Conservation (phyloP, 225 moss, liverwort and hornwort genomes). For the Asterella californica region DNA sequence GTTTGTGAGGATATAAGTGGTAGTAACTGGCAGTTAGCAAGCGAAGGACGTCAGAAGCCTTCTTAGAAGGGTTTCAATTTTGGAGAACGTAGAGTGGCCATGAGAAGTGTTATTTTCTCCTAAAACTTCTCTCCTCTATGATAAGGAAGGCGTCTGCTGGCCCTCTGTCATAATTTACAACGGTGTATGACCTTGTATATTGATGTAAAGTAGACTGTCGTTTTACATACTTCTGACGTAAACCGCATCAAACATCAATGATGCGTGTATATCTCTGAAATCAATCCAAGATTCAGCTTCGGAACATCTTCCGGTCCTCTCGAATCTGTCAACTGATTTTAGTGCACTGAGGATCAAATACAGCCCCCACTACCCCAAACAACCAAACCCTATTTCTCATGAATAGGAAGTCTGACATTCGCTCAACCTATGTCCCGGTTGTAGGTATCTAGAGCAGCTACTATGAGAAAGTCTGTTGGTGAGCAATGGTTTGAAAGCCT, state of each 20-base stretch:
- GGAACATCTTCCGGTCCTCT: too few species aligned
- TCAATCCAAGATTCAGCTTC: not conserved
- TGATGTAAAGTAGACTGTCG: conserved; percentile 13
- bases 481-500: too few species aligned
- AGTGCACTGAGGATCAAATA: too few species aligned
- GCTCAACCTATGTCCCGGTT: too few species aligned
- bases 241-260: not conserved
- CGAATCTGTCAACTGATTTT: too few species aligned
- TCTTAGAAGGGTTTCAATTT: not conserved
- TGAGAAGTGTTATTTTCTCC: not conserved
- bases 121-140: not conserved
- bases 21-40: not conserved
- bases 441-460: too few species aligned
- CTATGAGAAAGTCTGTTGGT: too few species aligned
- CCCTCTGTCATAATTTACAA: not conserved
- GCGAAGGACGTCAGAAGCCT: not conserved
- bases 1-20: not conserved
- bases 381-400: too few species aligned
- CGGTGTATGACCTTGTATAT: not conserved
- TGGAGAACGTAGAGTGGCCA: not conserved
- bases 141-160: not conserved
- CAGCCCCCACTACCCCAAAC: too few species aligned
- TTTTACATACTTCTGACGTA: not conserved
- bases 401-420: too few species aligned
- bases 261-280: not conserved